These are phyloP conservation scores for Verticillium dahliae DNA, from an alignment of 2,329 filamentous ascomycete species.

Conservation along the genomic window DNA sequence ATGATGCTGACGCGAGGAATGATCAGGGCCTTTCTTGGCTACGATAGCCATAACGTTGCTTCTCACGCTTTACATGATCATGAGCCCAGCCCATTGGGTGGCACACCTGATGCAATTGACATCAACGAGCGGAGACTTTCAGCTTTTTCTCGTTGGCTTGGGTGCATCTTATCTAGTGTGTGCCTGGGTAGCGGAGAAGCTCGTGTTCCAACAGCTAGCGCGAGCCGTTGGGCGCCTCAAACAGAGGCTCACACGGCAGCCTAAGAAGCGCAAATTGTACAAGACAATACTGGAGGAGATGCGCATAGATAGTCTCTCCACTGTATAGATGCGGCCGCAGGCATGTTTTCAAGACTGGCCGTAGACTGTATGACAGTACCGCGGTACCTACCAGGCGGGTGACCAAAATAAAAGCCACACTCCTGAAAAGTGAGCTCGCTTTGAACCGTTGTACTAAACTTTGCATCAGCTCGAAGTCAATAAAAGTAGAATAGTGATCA, in stretches of 20 bases:
- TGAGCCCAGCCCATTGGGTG: slow-evolving; percentile 65
- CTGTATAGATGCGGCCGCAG: neutral
- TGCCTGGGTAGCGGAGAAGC: slow-evolving; percentile 66
- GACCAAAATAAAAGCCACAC: too few relatives aligned
- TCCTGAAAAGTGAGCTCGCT: too few relatives aligned
- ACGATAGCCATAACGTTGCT: slow-evolving; percentile 65
- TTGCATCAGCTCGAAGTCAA: too few relatives aligned
- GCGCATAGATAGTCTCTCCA: slow-evolving; percentile 17
- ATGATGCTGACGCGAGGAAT: slow-evolving; percentile 11
- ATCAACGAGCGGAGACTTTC: slow-evolving; percentile 64
- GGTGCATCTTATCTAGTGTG: slow-evolving; percentile 62
- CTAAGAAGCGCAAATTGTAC: slow-evolving; percentile 81
- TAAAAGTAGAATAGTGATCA: too few relatives aligned
- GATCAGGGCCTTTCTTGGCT: slow-evolving; percentile 70
- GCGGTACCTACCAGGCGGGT: too few relatives aligned
- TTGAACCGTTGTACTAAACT: too few relatives aligned
- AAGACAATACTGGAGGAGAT: slow-evolving; percentile 72
- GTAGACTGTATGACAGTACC: neutral
- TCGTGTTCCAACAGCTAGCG: slow-evolving; percentile 63
- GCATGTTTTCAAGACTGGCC: neutral
- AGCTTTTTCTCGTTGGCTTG: slow-evolving; percentile 63
- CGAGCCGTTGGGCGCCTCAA: slow-evolving; percentile 58
- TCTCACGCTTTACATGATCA: slow-evolving; percentile 73
- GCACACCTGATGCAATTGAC: slow-evolving; percentile 79
- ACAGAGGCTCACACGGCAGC: slow-evolving; percentile 46